A percentile compares a stretch with the other conserved stretches of the same genome.
These are phyloP conservation scores for Tulasnella sp. DNA, from an alignment of 768 basidiomycete genomes.

Conservation along the genomic window DNA sequence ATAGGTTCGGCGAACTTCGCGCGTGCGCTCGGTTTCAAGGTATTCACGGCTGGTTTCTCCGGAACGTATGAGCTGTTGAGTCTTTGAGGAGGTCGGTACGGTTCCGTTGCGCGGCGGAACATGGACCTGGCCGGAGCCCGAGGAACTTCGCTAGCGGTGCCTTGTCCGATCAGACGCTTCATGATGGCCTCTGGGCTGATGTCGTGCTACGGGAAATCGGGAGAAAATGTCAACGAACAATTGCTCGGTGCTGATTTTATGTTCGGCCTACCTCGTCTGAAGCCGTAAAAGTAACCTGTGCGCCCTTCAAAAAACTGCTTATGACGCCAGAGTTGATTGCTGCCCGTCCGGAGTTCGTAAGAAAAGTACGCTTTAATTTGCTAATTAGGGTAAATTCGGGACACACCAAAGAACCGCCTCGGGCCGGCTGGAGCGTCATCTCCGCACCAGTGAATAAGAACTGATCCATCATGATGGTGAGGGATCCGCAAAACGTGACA, in stretches of 20 bases:
- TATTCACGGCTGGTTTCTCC: not conserved
- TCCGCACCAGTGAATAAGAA: constrained; percentile 52
- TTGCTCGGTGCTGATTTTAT: not conserved
- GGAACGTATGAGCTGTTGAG: not conserved
- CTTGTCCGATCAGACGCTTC: constrained; percentile 45
- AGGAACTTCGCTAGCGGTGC: constrained; percentile 26
- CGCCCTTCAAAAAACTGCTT: constrained; percentile 29
- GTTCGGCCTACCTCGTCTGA: not conserved
- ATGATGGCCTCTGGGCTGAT: constrained; percentile 47
- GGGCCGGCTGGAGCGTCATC: constrained; percentile 47
- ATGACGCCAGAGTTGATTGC: constrained; percentile 49
- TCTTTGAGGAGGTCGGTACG: not conserved
- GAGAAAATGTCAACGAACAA: not conserved
- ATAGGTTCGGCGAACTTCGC: not conserved
- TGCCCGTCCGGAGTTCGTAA: constrained; percentile 37
- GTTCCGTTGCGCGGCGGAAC: constrained; percentile 26
- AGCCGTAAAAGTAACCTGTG: constrained; percentile 29
- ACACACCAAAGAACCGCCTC: constrained; percentile 30
- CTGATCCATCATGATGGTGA: constrained; percentile 44
- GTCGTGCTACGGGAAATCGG: constrained; percentile 42
- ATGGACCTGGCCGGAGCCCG: constrained; percentile 15
- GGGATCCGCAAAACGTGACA: constrained; percentile 7
- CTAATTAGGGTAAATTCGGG: not conserved
- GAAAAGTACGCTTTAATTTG: constrained; percentile 7
- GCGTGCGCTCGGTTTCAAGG: not conserved